phyloP scores from a whole-genome alignment of 2,329 filamentous ascomycete genomes.

The Pseudopithomyces maydicus region DNA sequence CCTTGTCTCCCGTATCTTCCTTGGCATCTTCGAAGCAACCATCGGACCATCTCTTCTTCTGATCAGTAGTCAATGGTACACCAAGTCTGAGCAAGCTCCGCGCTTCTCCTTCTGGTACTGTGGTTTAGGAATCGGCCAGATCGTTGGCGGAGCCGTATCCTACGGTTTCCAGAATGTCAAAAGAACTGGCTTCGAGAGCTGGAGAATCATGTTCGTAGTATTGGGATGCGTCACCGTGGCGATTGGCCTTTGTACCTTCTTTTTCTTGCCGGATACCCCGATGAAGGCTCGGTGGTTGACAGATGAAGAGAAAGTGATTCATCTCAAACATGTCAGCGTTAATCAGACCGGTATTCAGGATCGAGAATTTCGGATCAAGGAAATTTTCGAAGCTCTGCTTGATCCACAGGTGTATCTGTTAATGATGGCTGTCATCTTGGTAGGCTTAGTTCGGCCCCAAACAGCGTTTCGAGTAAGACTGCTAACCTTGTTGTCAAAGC shows the following conservation, averaged over 20 bases:
- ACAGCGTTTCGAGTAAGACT: neutral
- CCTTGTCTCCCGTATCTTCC: conserved; percentile 54
- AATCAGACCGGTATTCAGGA: conserved; percentile 76
- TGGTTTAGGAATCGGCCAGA: conserved; percentile 48
- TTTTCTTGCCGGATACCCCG: conserved; percentile 47
- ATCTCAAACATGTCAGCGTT: conserved; percentile 69
- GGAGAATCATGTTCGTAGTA: conserved; percentile 27
- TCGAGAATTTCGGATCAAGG: conserved; percentile 66
- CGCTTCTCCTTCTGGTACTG: conserved; percentile 67
- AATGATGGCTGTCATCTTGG: conserved; percentile 15
- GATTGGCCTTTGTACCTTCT: conserved; percentile 28
- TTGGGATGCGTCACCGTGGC: conserved; percentile 19
- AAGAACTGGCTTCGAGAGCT: conserved; percentile 10
- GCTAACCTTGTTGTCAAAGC: neutral
- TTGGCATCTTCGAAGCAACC: conserved; percentile 59
- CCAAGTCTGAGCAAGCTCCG: conserved; percentile 61
- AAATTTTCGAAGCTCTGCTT: conserved; percentile 61
- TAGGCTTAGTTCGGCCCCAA: conserved; percentile 1
- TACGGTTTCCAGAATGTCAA: conserved; percentile 29
- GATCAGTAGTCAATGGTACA: conserved; percentile 61
- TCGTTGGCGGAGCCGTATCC: conserved; percentile 20
- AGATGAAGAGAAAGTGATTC: conserved; percentile 46
- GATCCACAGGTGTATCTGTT: conserved; percentile 60
- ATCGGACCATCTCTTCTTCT: conserved; percentile 59
- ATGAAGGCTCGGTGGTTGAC: conserved; percentile 47